Evolutionary conservation across 768 basidiomycete genomes (phyloP).

Genomic region (Trametes sanguinea): DNA sequence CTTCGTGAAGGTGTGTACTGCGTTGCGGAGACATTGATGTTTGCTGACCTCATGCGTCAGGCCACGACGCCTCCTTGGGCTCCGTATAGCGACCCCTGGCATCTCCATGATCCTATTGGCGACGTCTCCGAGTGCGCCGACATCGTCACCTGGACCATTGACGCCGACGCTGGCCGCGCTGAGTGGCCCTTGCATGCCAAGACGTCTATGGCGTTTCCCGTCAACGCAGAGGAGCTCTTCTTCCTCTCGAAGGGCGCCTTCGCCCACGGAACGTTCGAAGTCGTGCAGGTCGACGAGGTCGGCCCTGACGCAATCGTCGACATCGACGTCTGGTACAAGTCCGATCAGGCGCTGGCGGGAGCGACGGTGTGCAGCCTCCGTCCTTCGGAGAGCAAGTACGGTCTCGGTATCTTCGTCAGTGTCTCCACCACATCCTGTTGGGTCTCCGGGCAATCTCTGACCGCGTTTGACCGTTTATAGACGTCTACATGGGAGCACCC

Average conservation of each 20-base stretch:
- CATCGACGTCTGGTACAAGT: constrained; percentile 23
- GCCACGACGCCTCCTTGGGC: not conserved
- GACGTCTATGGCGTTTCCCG: constrained; percentile 19
- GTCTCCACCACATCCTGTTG: not conserved
- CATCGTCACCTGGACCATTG: constrained; percentile 12
- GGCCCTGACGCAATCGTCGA: constrained; percentile 24
- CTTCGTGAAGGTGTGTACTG: not conserved
- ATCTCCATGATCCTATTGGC: not conserved
- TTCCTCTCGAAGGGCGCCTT: constrained; percentile 10
- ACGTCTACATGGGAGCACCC: constrained; percentile 31
- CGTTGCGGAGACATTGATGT: no score
- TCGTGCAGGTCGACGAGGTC: constrained; percentile 6
- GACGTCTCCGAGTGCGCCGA: constrained; percentile 1
- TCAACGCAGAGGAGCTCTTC: constrained; percentile 16
- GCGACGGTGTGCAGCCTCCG: constrained; percentile 28
- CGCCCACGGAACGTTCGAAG: constrained; percentile 19
- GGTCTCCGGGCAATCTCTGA: constrained; percentile 20
- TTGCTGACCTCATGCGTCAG: no score
- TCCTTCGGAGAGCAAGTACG: constrained; percentile 22
- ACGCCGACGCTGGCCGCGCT: not conserved
- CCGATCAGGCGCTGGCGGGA: constrained; percentile 7
- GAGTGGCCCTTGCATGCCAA: constrained; percentile 9
- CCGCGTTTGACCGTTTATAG: not conserved
- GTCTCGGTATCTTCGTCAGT: constrained; percentile 36
- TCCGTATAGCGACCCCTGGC: not conserved